Conservation (phyloP, 2,329 filamentous ascomycete species). For the Beauveria sp. region DNA sequence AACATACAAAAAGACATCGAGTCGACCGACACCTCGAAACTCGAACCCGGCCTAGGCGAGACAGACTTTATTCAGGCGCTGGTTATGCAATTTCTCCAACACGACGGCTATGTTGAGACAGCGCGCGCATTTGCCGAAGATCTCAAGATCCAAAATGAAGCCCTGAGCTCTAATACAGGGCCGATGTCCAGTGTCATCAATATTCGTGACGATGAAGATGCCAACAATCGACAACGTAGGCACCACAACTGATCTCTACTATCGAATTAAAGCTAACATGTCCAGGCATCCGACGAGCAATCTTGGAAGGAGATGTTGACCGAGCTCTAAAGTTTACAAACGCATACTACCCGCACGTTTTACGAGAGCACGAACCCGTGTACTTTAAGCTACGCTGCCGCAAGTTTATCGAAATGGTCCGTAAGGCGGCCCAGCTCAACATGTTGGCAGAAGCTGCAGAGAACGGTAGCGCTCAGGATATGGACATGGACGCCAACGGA, state of each 20-base stretch:
- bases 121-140: slow-evolving; percentile 82
- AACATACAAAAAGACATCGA: slow-evolving; percentile 54
- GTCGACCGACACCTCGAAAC: slow-evolving; percentile 45
- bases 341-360: slow-evolving; percentile 69
- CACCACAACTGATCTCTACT: background rate
- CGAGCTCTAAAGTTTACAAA: slow-evolving; percentile 76
- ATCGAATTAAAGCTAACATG: slow-evolving; percentile 12
- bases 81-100: slow-evolving; percentile 78
- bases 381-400: slow-evolving; percentile 82
- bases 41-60: slow-evolving; percentile 62
- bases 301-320: slow-evolving; percentile 89
- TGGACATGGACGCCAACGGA: slow-evolving; percentile 48
- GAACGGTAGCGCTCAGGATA: slow-evolving; percentile 37
- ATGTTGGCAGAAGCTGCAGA: slow-evolving; percentile 33
- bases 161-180: slow-evolving; percentile 52
- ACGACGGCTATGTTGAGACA: slow-evolving; percentile 93
- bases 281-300: slow-evolving; percentile 73
- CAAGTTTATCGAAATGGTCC: slow-evolving; percentile 93
- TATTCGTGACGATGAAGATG: slow-evolving; percentile 76
- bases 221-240: slow-evolving; percentile 77
- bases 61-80: slow-evolving; percentile 74
- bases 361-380: slow-evolving; percentile 73
- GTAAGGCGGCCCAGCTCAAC: slow-evolving; percentile 60
- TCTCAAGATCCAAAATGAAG: slow-evolving; percentile 63
- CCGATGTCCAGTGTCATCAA: slow-evolving; percentile 51